These are phyloP conservation scores for Eucalyptus guilfoylei DNA, from an alignment of 345 rosid species.

Conservation along the genomic window DNA sequence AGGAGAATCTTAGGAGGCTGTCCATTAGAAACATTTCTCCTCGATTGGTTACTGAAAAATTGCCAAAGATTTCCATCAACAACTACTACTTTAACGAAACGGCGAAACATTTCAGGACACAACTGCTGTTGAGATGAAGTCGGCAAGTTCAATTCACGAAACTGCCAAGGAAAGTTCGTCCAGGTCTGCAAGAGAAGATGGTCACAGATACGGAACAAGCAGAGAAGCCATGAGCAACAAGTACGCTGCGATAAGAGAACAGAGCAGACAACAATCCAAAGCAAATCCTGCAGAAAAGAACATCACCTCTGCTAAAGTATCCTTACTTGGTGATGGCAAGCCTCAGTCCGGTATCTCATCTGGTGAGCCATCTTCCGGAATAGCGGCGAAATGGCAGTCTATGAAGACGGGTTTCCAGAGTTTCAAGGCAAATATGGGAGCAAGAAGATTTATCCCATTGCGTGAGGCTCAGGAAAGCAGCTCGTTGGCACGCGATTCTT, in stretches of 20 bases:
- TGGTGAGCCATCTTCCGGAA: conserved; percentile 35
- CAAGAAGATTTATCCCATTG: conserved; percentile 56
- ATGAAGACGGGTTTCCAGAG: conserved; percentile 83
- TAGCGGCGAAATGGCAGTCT: conserved; percentile 67
- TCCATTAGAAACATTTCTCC: neutral
- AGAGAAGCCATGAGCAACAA: conserved; percentile 80
- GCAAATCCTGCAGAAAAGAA: conserved; percentile 38
- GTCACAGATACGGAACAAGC: conserved; percentile 49
- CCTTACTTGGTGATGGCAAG: conserved; percentile 49
- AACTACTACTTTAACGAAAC: neutral
- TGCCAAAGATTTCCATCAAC: neutral
- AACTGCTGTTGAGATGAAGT: conserved; percentile 61
- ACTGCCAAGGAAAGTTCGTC: conserved; percentile 32
- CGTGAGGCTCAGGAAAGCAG: conserved; percentile 40
- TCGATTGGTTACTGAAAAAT: neutral
- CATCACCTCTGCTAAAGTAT: conserved; percentile 67
- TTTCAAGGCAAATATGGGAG: conserved; percentile 70
- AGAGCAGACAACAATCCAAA: conserved; percentile 35
- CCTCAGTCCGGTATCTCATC: conserved; percentile 7
- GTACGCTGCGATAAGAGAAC: conserved; percentile 82
- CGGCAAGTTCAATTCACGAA: conserved; percentile 20
- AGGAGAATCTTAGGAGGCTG: neutral
- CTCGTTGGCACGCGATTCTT: conserved; percentile 7
- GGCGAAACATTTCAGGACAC: conserved; percentile 31
- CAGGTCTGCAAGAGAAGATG: conserved; percentile 33